phyloP scores from a whole-genome alignment of 1,284 basidiomycete genomes.

The Anthracocystis panici-leucophaei region DNA sequence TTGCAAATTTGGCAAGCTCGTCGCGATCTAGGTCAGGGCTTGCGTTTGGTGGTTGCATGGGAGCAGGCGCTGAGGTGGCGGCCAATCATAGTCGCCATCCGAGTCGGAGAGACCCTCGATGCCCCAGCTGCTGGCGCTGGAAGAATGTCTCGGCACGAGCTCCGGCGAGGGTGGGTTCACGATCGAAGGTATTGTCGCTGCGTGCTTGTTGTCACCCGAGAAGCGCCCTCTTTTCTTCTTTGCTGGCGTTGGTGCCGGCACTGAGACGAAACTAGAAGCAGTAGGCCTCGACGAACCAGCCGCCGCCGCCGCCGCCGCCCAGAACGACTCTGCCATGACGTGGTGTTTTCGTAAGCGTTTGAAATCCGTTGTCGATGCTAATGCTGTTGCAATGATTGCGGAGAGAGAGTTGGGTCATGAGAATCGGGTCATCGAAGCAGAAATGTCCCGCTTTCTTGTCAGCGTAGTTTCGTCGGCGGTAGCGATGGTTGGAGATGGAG shows the following conservation, averaged over 20 bases:
- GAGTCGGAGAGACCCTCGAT: conserved; percentile 48
- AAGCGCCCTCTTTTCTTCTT: conserved; percentile 46
- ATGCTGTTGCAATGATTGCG: not conserved
- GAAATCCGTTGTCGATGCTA: not conserved
- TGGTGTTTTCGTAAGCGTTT: not conserved
- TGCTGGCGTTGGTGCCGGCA: conserved; percentile 4
- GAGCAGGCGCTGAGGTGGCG: not conserved
- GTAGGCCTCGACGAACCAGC: conserved; percentile 36
- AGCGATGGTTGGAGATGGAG: not conserved
- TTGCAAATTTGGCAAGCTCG: conserved; percentile 38
- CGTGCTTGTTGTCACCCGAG: conserved; percentile 16
- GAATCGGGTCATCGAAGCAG: conserved; percentile 5
- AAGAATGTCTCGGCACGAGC: conserved; percentile 41
- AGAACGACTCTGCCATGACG: conserved; percentile 26
- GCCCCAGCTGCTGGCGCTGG: conserved; percentile 52
- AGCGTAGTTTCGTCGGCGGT: not conserved
- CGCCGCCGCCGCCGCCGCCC: conserved; percentile 19
- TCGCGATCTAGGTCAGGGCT: conserved; percentile 36
- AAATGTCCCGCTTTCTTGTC: no score
- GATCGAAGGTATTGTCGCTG: conserved; percentile 32
- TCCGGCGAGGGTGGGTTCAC: conserved; percentile 40
- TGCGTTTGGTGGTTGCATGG: conserved; percentile 2
- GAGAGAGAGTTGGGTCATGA: not conserved
- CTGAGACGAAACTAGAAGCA: conserved; percentile 24
- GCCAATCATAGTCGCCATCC: conserved; percentile 49